A percentile compares a stretch with the other conserved stretches of the same genome.
These are phyloP conservation scores for Dalbergia cultrata DNA, from an alignment of 306 rosid species.

Conservation along the genomic window DNA sequence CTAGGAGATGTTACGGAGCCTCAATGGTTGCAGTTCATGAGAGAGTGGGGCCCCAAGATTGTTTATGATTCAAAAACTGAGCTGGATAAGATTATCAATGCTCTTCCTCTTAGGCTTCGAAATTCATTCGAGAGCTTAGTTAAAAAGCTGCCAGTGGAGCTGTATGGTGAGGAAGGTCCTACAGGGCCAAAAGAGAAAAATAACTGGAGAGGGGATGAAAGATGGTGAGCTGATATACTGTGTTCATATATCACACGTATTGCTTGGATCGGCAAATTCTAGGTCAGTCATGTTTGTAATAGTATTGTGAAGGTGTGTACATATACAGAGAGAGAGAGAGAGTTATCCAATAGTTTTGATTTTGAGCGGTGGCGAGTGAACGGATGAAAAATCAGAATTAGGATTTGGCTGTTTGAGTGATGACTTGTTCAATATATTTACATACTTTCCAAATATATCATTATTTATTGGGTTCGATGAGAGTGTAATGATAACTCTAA, in stretches of 20 bases:
- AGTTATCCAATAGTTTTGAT: slow-evolving; percentile 12
- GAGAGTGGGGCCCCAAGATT: slow-evolving; percentile 58
- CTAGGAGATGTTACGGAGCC: slow-evolving; percentile 55
- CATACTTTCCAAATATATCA: background rate
- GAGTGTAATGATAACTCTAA: background rate
- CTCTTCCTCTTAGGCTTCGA: slow-evolving; percentile 49
- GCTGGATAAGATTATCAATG: slow-evolving; percentile 49
- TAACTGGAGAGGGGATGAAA: slow-evolving; percentile 62
- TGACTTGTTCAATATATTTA: background rate
- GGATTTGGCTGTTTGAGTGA: slow-evolving; percentile 2
- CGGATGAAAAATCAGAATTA: background rate
- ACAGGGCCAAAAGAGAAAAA: slow-evolving; percentile 61
- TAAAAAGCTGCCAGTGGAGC: slow-evolving; percentile 54
- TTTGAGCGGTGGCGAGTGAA: background rate
- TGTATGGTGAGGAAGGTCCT: slow-evolving; percentile 63
- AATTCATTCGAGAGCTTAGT: slow-evolving; percentile 35
- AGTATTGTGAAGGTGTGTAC: background rate
- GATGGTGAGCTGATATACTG: slow-evolving; percentile 48
- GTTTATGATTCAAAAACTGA: slow-evolving; percentile 57
- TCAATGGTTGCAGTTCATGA: slow-evolving; percentile 61
- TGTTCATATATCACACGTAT: slow-evolving; percentile 9
- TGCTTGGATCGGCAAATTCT: slow-evolving; percentile 24
- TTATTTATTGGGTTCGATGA: background rate
- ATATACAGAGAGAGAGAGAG: background rate
- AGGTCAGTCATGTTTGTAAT: slow-evolving; percentile 33